Evolutionary conservation across 768 basidiomycete species (phyloP).

Genomic region (Pleurotus tuber-regium): DNA sequence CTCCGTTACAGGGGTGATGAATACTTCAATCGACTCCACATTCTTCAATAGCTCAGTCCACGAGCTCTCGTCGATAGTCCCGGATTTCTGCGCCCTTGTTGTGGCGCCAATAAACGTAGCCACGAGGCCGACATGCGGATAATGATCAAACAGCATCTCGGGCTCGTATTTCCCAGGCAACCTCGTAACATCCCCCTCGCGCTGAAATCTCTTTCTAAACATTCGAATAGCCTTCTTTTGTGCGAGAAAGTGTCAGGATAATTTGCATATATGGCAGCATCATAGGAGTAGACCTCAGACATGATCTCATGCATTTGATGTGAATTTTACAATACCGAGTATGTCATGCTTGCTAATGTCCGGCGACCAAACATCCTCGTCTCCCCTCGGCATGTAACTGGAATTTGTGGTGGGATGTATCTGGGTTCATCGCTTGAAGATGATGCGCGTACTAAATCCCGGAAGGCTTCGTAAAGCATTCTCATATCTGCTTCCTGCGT

Average conservation of each 20-base stretch:
- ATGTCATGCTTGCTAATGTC: neutral
- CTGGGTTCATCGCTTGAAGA: neutral
- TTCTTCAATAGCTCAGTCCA: constrained; percentile 6
- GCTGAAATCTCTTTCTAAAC: constrained; percentile 6
- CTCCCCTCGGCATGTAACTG: constrained; percentile 6
- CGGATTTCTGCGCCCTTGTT: constrained; percentile 1
- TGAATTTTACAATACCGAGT: neutral
- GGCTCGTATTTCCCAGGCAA: constrained; percentile 7
- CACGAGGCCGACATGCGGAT: constrained; percentile 1
- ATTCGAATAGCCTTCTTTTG: constrained; percentile 2
- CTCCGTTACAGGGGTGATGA: neutral
- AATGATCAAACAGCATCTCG: constrained; percentile 6
- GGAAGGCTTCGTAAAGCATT: constrained; percentile 7
- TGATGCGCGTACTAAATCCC: neutral
- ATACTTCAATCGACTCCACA: constrained; percentile 1
- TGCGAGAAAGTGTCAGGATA: neutral
- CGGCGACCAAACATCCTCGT: constrained; percentile 6
- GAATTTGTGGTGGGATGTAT: constrained; percentile 8
- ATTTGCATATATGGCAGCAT: neutral
- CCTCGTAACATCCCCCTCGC: constrained; percentile 2
- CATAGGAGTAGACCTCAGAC: neutral
- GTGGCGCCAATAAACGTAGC: constrained; percentile 4
- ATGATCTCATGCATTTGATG: neutral
- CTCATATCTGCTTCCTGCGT: neutral
- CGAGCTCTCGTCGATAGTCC: constrained; percentile 1